These are phyloP conservation scores for Aurantiochytrium sp. DNA, from an alignment of 108 stramenopile species.

Conservation along the genomic window DNA sequence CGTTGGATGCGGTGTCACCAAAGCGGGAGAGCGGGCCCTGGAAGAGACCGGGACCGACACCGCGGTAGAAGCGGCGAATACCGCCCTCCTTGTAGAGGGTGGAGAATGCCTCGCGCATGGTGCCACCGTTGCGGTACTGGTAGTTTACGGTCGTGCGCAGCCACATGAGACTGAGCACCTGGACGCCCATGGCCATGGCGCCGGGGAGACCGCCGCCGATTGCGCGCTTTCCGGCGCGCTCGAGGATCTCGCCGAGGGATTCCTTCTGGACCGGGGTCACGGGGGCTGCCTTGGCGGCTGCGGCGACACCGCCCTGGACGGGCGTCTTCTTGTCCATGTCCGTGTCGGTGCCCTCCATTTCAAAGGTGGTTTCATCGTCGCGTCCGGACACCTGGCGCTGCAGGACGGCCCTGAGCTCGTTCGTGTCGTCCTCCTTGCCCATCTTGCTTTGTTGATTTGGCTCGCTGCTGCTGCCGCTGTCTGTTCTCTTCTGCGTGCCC, in stretches of 20 bases:
- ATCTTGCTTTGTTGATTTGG: background rate
- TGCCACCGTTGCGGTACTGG: slow-evolving; percentile 95
- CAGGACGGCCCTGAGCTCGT: slow-evolving; percentile 8
- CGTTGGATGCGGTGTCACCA: slow-evolving; percentile 96
- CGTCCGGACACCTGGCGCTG: background rate
- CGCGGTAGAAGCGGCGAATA: slow-evolving; percentile 87
- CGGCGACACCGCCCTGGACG: background rate
- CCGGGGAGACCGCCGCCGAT: slow-evolving; percentile 78
- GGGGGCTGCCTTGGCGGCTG: background rate
- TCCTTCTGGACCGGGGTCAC: background rate
- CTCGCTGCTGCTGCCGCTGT: background rate
- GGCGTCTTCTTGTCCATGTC: background rate
- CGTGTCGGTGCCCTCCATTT: background rate
- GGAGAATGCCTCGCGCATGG: slow-evolving; percentile 69
- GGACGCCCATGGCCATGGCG: slow-evolving; percentile 71
- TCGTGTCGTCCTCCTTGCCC: background rate
- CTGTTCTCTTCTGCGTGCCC: background rate
- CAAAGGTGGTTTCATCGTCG: slow-evolving; percentile 1
- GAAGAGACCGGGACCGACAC: slow-evolving; percentile 75
- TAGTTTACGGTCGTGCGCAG: slow-evolving; percentile 89
- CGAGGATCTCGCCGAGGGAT: background rate
- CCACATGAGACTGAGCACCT: slow-evolving; percentile 93
- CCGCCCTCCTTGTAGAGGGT: slow-evolving; percentile 93
- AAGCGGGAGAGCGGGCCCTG: slow-evolving; percentile 87
- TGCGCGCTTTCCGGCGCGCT: slow-evolving; percentile 35